Conservation (phyloP, 2,329 filamentous ascomycete species). For the Phyllosticta paracitricarpa region DNA sequence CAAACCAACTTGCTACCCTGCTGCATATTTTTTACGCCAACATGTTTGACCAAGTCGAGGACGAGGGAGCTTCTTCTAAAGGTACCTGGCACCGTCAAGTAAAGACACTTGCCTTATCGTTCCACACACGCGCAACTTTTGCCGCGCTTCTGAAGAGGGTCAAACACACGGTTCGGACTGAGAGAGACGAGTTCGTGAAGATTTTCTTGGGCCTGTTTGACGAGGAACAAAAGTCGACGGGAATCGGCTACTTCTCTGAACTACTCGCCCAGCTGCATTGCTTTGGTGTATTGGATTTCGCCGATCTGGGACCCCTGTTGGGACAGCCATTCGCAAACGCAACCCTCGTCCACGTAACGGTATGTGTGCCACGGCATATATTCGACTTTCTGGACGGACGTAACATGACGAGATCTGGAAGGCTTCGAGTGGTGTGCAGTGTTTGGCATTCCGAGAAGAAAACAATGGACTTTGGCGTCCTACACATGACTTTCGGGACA, state of each 20-base stretch:
- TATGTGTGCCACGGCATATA: not conserved
- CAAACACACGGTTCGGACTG: not conserved
- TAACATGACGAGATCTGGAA: not conserved
- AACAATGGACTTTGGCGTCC: not conserved
- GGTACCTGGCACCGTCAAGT: too few species aligned
- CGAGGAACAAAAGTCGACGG: not conserved
- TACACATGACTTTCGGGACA: not conserved
- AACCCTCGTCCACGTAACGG: not conserved
- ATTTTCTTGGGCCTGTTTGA: not conserved
- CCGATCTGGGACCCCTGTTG: not conserved
- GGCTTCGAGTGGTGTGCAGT: not conserved
- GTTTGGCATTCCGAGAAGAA: not conserved
- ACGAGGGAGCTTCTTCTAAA: not conserved
- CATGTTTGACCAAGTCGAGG: not conserved
- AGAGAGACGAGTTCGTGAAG: not conserved
- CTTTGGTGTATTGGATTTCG: not conserved
- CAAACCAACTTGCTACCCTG: not conserved
- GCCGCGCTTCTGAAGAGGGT: not conserved
- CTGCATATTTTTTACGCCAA: not conserved
- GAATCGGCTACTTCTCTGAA: not conserved
- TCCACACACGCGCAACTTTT: not conserved
- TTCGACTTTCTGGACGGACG: not conserved
- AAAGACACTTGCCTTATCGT: too few species aligned
- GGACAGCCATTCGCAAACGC: not conserved
- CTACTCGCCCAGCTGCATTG: not conserved